These are phyloP conservation scores for Podila minutissima DNA, from an alignment of 192 early-diverging fungal species.

Conservation along the genomic window DNA sequence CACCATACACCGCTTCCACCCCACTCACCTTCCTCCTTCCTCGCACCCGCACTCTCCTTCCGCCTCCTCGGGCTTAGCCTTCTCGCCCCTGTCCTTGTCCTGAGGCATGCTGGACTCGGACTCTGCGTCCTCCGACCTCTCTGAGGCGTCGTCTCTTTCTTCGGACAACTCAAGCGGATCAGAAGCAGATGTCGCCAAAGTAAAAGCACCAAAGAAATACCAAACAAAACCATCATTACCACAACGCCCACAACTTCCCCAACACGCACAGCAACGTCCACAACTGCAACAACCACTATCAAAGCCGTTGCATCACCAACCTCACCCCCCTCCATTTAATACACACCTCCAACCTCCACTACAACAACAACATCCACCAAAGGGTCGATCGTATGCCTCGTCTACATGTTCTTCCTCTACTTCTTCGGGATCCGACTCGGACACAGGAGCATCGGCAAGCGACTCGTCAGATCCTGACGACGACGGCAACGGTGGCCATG, in stretches of 20 bases:
- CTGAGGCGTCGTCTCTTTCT: slow-evolving; percentile 40
- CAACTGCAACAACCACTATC: not conserved
- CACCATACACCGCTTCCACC: not conserved
- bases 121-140: slow-evolving; percentile 49
- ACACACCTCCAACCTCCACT: not conserved
- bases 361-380: not conserved
- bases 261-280: not conserved
- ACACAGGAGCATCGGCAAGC: slow-evolving; percentile 1
- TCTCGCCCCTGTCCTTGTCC: not conserved
- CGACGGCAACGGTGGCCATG: slow-evolving; percentile 10
- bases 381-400: not conserved
- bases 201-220: not conserved
- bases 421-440: slow-evolving; percentile 12
- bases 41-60: not conserved
- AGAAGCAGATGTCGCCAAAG: slow-evolving; percentile 12
- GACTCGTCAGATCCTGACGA: slow-evolving; percentile 18
- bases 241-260: not conserved
- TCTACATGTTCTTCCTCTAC: not conserved
- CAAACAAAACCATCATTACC: not conserved
- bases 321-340: not conserved
- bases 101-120: slow-evolving; percentile 38
- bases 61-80: not conserved
- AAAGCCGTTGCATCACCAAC: not conserved
- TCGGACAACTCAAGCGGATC: slow-evolving; percentile 46
- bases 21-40: not conserved